phyloP scores from a whole-genome alignment of 2,329 filamentous ascomycete species.

The Pyricularia pennisetigena region DNA sequence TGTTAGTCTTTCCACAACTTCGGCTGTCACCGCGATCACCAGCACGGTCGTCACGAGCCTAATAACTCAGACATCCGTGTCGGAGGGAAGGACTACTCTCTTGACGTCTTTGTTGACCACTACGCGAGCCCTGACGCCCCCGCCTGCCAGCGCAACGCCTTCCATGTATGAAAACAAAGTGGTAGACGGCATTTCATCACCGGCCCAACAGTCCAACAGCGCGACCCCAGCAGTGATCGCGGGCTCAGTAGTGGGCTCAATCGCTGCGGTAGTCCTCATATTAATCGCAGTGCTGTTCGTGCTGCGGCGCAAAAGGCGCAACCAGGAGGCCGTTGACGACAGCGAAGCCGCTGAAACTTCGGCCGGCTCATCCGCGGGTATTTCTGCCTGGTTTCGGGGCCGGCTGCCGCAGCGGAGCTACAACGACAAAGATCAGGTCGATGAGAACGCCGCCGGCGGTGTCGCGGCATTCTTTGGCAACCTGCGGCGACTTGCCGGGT shows the following conservation, averaged over 20 bases:
- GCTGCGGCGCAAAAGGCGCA: constrained; percentile 19
- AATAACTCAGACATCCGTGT: neutral
- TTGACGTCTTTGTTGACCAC: neutral
- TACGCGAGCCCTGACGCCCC: neutral
- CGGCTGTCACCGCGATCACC: neutral
- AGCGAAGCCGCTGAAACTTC: neutral
- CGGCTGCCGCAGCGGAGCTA: neutral
- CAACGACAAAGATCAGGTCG: neutral
- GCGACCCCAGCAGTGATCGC: constrained; percentile 20
- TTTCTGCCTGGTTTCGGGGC: neutral
- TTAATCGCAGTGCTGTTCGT: constrained; percentile 18
- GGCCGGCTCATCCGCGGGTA: neutral
- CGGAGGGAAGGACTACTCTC: neutral
- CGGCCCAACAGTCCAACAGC: neutral
- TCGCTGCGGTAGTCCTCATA: constrained; percentile 20
- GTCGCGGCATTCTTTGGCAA: neutral
- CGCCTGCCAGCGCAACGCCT: constrained; percentile 1
- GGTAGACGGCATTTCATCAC: neutral
- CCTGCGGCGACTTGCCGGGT: neutral
- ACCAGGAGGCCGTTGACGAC: neutral
- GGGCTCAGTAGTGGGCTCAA: constrained; percentile 21
- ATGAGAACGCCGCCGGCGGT: neutral
- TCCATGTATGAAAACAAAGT: neutral
- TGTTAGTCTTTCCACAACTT: neutral
- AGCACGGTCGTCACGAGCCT: neutral